These are phyloP conservation scores for Zoysia matrella DNA, from an alignment of 202 grass and related monocot species.

Conservation along the genomic window DNA sequence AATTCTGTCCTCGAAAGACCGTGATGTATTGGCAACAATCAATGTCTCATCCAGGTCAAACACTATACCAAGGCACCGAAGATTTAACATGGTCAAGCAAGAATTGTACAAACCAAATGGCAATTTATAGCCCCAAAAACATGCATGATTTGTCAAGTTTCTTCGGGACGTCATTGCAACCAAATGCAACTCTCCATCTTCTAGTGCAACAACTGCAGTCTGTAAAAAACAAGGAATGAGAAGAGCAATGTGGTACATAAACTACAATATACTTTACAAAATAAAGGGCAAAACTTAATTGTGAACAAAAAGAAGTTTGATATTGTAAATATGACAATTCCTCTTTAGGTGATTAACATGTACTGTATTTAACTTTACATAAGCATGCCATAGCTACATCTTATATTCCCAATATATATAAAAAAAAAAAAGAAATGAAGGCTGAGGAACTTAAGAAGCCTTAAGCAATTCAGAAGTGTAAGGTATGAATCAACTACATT, in stretches of 20 bases:
- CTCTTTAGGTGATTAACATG: not conserved
- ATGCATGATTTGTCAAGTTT: constrained; percentile 61
- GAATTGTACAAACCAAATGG: constrained; percentile 75
- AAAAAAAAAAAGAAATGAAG: not conserved
- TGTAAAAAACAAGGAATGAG: constrained; percentile 46
- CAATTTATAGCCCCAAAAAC: constrained; percentile 95
- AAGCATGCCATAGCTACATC: constrained; percentile 2
- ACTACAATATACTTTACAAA: constrained; percentile 17
- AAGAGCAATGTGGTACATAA: constrained; percentile 11
- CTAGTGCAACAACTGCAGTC: not conserved
- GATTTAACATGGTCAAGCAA: constrained; percentile 92
- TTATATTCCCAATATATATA: not conserved
- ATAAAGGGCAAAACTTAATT: not conserved
- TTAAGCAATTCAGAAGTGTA: not conserved
- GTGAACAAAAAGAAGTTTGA: not conserved
- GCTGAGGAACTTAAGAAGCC: not conserved
- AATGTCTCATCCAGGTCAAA: constrained; percentile 99
- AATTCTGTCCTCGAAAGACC: constrained; percentile 24
- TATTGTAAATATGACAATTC: constrained; percentile 14
- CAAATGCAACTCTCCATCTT: constrained; percentile 50
- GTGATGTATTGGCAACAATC: constrained; percentile 85
- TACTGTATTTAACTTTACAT: not conserved
- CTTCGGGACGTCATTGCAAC: constrained; percentile 88
- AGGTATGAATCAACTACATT: not conserved
- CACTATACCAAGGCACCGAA: constrained; percentile 88